These are phyloP conservation scores for Pythium phragmiticola DNA, from an alignment of 352 stramenopile species.

Conservation along the genomic window DNA sequence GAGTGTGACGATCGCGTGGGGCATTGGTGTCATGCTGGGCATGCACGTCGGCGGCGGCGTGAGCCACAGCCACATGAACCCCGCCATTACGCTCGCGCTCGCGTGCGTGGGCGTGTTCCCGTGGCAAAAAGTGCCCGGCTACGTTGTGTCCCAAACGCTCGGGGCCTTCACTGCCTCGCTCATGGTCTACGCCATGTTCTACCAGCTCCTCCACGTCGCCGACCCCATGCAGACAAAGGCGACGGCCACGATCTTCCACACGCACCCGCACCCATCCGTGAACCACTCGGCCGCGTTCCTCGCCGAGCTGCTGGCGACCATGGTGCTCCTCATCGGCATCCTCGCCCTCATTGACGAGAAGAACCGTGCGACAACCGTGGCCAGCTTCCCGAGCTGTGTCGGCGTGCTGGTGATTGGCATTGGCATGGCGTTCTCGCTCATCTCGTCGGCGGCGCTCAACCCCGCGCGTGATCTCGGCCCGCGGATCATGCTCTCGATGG, in stretches of 20 bases:
- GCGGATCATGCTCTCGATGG: constrained; percentile 32
- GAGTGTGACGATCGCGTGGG: constrained; percentile 40
- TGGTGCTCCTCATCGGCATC: constrained; percentile 29
- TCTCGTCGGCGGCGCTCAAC: constrained; percentile 35
- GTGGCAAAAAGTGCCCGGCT: constrained; percentile 28
- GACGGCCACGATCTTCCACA: constrained; percentile 31
- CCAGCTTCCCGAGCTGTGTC: constrained; percentile 29
- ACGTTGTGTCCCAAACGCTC: constrained; percentile 30
- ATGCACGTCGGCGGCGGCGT: constrained; percentile 37
- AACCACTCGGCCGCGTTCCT: constrained; percentile 31
- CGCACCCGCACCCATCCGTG: constrained; percentile 29
- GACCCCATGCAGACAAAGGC: constrained; percentile 26
- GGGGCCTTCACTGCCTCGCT: constrained; percentile 33
- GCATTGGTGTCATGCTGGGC: constrained; percentile 40
- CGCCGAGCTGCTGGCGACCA: constrained; percentile 28
- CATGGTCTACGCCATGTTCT: constrained; percentile 35
- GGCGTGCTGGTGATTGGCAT: constrained; percentile 30
- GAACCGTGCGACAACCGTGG: constrained; percentile 32
- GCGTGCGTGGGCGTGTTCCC: constrained; percentile 29
- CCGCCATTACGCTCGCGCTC: constrained; percentile 35
- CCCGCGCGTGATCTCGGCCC: constrained; percentile 41
- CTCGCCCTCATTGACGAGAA: constrained; percentile 31
- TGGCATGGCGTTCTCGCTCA: constrained; percentile 34
- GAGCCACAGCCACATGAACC: constrained; percentile 43
- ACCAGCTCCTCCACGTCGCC: constrained; percentile 28